Conservation (phyloP, 768 basidiomycete genomes). For the Pisolithus tinctorius region DNA sequence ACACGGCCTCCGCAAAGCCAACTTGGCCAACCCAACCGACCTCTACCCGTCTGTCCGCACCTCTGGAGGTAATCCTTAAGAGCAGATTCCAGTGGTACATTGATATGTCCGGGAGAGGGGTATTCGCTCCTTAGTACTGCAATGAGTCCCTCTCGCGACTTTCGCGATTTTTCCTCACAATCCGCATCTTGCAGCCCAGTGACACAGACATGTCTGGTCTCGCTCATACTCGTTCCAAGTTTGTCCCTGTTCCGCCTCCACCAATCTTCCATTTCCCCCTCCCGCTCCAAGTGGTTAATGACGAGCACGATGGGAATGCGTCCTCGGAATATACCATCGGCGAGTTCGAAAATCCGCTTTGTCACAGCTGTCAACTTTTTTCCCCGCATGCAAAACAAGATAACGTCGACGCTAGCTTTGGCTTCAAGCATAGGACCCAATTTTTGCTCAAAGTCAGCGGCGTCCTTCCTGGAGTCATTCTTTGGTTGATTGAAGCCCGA, state of each 20-base stretch:
- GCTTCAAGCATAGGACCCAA: neutral
- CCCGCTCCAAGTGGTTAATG: conserved; percentile 13
- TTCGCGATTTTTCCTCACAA: neutral
- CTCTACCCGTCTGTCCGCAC: no score
- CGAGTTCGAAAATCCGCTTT: neutral
- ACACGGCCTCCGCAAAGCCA: no score
- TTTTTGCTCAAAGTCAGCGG: no score
- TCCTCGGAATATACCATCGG: conserved; percentile 3
- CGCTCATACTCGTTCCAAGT: neutral
- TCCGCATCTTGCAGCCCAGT: neutral
- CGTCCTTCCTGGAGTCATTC: neutral
- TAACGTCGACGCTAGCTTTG: neutral
- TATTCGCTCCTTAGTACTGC: neutral
- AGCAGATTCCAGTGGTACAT: no score
- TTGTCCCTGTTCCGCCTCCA: conserved; percentile 16
- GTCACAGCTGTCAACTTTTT: neutral
- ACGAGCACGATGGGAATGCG: conserved; percentile 10
- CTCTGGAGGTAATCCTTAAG: no score
- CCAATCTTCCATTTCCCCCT: conserved; percentile 23
- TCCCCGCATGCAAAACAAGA: neutral
- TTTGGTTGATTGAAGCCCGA: neutral
- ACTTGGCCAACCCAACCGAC: no score
- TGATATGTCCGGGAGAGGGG: neutral
- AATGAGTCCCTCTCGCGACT: neutral
- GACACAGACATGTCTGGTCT: neutral